A percentile compares a stretch with the other conserved stretches of the same genome.
These are phyloP conservation scores for Populus hybrid DNA, from an alignment of 441 rosid species.

Conservation along the genomic window DNA sequence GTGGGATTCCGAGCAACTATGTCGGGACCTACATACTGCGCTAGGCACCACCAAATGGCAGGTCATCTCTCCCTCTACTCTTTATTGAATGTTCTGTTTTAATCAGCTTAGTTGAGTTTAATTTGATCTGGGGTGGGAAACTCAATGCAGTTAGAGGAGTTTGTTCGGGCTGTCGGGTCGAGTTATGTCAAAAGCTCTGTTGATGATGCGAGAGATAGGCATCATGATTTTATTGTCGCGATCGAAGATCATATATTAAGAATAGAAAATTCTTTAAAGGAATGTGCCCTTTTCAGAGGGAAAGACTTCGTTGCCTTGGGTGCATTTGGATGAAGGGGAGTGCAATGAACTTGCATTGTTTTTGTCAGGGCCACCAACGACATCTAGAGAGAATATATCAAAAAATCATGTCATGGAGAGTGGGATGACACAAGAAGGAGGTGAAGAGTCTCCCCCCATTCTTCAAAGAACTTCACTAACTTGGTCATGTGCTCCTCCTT, in stretches of 20 bases:
- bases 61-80: constrained; percentile 37
- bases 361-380: constrained; percentile 59
- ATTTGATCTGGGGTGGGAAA: constrained; percentile 11
- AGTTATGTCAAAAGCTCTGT: constrained; percentile 42
- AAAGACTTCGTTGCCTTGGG: constrained; percentile 52
- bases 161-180: constrained; percentile 59
- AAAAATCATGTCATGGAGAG: constrained; percentile 13
- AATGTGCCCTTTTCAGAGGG: constrained; percentile 48
- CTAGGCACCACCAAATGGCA: constrained; percentile 94
- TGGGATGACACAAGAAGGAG: constrained; percentile 16
- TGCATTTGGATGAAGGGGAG: constrained; percentile 70
- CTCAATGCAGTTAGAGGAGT: constrained; percentile 76
- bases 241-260: constrained; percentile 55
- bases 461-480: constrained; percentile 27
- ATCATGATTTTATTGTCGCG: constrained; percentile 60
- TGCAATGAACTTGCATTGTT: constrained; percentile 75
- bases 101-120: not conserved
- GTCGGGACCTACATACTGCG: constrained; percentile 58
- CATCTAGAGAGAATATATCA: constrained; percentile 19
- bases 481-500: constrained; percentile 22
- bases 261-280: constrained; percentile 49
- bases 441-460: constrained; percentile 19
- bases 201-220: constrained; percentile 62
- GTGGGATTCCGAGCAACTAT: constrained; percentile 68
- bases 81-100: not conserved